phyloP scores from a whole-genome alignment of 805 yeast genomes.

The Candida maesae region DNA sequence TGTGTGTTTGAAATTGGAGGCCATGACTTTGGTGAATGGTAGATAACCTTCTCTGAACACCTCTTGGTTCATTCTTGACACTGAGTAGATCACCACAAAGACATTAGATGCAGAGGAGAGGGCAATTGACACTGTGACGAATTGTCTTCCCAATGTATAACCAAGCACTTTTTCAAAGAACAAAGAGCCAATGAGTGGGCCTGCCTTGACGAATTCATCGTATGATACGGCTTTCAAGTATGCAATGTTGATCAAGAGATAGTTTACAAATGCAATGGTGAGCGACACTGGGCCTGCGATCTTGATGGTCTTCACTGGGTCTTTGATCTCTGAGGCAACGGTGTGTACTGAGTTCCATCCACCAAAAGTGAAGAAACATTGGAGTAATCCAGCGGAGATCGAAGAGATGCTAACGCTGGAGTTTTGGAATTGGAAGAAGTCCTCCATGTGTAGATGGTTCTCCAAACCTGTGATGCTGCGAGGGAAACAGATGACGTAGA shows the following conservation, averaged over 20 bases:
- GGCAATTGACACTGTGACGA: slow-evolving; percentile 55
- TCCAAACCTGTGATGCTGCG: slow-evolving; percentile 41
- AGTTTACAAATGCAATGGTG: slow-evolving; percentile 43
- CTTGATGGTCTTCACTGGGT: slow-evolving; percentile 53
- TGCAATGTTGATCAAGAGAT: slow-evolving; percentile 50
- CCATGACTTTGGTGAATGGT: slow-evolving; percentile 49
- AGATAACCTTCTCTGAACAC: slow-evolving; percentile 59
- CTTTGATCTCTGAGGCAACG: slow-evolving; percentile 56
- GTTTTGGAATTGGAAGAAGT: slow-evolving; percentile 32
- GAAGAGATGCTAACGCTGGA: slow-evolving; percentile 38
- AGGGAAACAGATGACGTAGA: slow-evolving; percentile 49
- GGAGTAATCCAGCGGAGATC: slow-evolving; percentile 51
- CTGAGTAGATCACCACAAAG: slow-evolving; percentile 54
- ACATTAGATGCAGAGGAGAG: slow-evolving; percentile 61
- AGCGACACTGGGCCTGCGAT: slow-evolving; percentile 60
- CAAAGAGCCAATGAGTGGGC: slow-evolving; percentile 56
- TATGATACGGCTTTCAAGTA: slow-evolving; percentile 51
- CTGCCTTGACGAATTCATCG: slow-evolving; percentile 50
- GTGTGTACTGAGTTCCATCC: slow-evolving; percentile 66
- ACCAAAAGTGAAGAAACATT: slow-evolving; percentile 54
- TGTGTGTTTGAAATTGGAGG: slow-evolving; percentile 48
- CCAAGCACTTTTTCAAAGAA: slow-evolving; percentile 57
- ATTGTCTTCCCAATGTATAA: slow-evolving; percentile 44
- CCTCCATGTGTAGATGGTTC: slow-evolving; percentile 29
- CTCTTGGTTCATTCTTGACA: slow-evolving; percentile 62